phyloP scores from a whole-genome alignment of 306 rosid species.

The Pyrus bretschneideri region DNA sequence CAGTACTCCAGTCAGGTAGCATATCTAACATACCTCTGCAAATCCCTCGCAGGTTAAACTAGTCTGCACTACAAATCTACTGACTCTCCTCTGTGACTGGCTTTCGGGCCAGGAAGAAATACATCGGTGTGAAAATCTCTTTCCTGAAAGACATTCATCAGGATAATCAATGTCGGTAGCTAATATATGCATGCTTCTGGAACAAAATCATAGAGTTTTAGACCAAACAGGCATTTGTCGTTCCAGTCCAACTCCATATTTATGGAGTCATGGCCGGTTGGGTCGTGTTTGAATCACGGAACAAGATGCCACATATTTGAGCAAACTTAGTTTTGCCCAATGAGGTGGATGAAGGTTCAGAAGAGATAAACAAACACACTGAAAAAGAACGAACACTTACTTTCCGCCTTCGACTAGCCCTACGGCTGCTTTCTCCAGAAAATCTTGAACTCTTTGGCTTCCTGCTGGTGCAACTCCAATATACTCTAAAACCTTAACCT shows the following conservation, averaged over 20 bases:
- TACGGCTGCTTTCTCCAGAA: slow-evolving; percentile 88
- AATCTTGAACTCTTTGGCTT: slow-evolving; percentile 84
- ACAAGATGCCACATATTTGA: neutral
- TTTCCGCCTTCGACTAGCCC: slow-evolving; percentile 95
- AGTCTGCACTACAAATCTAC: slow-evolving; percentile 6
- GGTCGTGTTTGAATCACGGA: neutral
- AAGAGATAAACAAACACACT: neutral
- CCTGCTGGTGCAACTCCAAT: slow-evolving; percentile 86
- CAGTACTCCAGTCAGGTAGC: neutral
- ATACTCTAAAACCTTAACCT: slow-evolving; percentile 77
- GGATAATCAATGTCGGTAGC: slow-evolving; percentile 4
- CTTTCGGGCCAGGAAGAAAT: slow-evolving; percentile 90
- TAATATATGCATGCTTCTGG: neutral
- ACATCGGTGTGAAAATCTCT: slow-evolving; percentile 93
- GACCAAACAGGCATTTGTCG: neutral
- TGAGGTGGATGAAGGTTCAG: neutral
- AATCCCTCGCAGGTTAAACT: neutral
- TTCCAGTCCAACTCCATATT: neutral
- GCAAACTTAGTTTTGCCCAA: neutral
- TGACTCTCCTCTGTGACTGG: slow-evolving; percentile 38
- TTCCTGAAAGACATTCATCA: slow-evolving; percentile 40
- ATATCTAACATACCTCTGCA: slow-evolving; percentile 5
- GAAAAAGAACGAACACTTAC: slow-evolving; percentile 48
- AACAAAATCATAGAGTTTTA: neutral
- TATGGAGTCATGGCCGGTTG: neutral